These are phyloP conservation scores for Aureobasidium zeae DNA, from an alignment of 2,329 filamentous ascomycete species.

Conservation along the genomic window DNA sequence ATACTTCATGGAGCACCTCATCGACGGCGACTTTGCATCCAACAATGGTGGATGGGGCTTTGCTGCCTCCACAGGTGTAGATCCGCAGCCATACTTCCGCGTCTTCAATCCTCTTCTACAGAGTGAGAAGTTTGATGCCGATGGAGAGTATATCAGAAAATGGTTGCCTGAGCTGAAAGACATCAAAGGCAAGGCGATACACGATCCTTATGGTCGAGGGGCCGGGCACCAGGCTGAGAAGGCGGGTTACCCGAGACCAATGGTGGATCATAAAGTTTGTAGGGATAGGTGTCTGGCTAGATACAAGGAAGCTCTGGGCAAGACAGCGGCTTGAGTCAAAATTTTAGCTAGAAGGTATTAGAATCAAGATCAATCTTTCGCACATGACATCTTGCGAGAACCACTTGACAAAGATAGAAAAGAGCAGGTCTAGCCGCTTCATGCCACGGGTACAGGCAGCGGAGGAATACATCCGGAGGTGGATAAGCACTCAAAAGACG, in stretches of 20 bases:
- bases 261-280: slow-evolving; percentile 64
- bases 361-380: background rate
- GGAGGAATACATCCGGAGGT: slow-evolving; percentile 4
- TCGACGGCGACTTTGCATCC: slow-evolving; percentile 71
- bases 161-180: slow-evolving; percentile 69
- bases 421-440: too few species aligned
- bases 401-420: too few species aligned
- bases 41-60: slow-evolving; percentile 68
- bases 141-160: slow-evolving; percentile 69
- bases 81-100: slow-evolving; percentile 82
- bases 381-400: background rate
- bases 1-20: slow-evolving; percentile 72
- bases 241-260: slow-evolving; percentile 62
- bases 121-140: slow-evolving; percentile 73
- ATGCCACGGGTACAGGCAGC: background rate
- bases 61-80: slow-evolving; percentile 59
- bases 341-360: background rate
- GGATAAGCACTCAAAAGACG: background rate
- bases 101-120: slow-evolving; percentile 82
- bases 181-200: slow-evolving; percentile 59
- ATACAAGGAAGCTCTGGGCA: slow-evolving; percentile 58
- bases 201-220: slow-evolving; percentile 68
- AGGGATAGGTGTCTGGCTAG: slow-evolving; percentile 58
- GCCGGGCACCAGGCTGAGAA: slow-evolving; percentile 50
- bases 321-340: slow-evolving; percentile 35